phyloP scores from a whole-genome alignment of 2,329 filamentous ascomycete species.

The Fusarium sp. region DNA sequence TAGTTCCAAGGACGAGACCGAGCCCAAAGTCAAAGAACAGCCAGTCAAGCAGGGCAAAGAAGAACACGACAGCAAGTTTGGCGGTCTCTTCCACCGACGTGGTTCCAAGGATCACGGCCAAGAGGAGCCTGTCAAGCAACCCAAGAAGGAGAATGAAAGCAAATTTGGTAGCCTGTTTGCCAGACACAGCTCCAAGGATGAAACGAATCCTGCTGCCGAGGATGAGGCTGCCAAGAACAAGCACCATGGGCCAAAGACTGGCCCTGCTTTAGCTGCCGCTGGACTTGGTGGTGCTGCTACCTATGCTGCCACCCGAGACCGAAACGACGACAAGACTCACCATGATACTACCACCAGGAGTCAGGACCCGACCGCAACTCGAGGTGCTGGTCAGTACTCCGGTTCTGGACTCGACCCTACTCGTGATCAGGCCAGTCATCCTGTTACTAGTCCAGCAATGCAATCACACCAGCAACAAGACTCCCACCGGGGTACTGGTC shows the following conservation, averaged over 20 bases:
- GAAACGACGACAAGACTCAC: slow-evolving; percentile 8
- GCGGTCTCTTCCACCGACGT: slow-evolving; percentile 26
- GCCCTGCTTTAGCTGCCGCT: slow-evolving; percentile 27
- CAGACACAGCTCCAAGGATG: slow-evolving; percentile 13
- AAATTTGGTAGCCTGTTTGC: slow-evolving; percentile 26
- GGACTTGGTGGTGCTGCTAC: slow-evolving; percentile 22
- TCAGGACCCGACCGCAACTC: not conserved
- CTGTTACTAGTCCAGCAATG: not conserved
- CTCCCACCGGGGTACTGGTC: not conserved
- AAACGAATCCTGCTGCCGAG: not conserved
- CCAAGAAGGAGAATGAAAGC: slow-evolving; percentile 16
- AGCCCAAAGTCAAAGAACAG: slow-evolving; percentile 1
- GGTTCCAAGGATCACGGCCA: slow-evolving; percentile 12
- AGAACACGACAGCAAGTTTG: slow-evolving; percentile 15
- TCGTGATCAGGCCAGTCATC: not conserved
- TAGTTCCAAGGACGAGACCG: slow-evolving; percentile 12
- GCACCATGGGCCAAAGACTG: slow-evolving; percentile 17
- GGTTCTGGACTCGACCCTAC: slow-evolving; percentile 7
- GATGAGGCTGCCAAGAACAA: slow-evolving; percentile 4
- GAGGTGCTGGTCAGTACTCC: slow-evolving; percentile 1
- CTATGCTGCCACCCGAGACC: slow-evolving; percentile 19
- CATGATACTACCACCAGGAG: not conserved
- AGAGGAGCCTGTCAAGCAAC: slow-evolving; percentile 2
- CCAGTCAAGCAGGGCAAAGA: not conserved
- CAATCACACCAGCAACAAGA: slow-evolving; percentile 1